phyloP scores from a whole-genome alignment of 2,329 filamentous ascomycete species.

The Hymenoscyphus albidus region DNA sequence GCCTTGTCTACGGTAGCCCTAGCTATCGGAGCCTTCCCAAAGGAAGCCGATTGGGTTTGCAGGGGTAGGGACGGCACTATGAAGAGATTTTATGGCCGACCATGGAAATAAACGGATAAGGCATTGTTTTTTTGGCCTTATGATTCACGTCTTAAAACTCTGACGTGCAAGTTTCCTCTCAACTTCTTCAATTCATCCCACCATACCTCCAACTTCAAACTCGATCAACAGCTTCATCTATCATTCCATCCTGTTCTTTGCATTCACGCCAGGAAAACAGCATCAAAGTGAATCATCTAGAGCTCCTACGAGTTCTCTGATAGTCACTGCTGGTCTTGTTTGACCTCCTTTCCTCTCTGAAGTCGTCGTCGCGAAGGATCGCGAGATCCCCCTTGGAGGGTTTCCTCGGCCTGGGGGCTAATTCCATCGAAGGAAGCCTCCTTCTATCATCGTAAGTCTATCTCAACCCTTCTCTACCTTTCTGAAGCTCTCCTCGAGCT shows the following conservation, averaged over 20 bases:
- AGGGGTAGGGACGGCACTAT: background rate
- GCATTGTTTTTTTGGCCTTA: background rate
- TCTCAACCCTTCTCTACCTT: background rate
- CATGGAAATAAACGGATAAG: background rate
- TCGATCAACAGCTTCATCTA: background rate
- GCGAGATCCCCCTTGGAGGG: background rate
- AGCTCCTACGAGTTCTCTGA: background rate
- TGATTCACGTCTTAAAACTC: background rate
- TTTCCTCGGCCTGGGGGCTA: background rate
- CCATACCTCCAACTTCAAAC: background rate
- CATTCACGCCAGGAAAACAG: background rate
- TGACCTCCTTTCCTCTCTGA: background rate
- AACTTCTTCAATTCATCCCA: background rate
- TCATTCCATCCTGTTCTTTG: background rate
- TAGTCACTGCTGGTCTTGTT: background rate
- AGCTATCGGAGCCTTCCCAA: background rate
- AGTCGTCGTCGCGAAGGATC: background rate
- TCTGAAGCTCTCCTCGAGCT: background rate
- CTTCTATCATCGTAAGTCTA: background rate
- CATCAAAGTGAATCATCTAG: background rate
- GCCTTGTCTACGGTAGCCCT: background rate
- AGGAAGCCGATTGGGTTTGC: background rate
- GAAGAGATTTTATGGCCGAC: background rate
- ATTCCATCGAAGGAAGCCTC: background rate
- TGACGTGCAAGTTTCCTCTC: background rate